Evolutionary conservation across 495 filamentous ascomycete species (phyloP).

Genomic region (Hypoxylon subgilvum): DNA sequence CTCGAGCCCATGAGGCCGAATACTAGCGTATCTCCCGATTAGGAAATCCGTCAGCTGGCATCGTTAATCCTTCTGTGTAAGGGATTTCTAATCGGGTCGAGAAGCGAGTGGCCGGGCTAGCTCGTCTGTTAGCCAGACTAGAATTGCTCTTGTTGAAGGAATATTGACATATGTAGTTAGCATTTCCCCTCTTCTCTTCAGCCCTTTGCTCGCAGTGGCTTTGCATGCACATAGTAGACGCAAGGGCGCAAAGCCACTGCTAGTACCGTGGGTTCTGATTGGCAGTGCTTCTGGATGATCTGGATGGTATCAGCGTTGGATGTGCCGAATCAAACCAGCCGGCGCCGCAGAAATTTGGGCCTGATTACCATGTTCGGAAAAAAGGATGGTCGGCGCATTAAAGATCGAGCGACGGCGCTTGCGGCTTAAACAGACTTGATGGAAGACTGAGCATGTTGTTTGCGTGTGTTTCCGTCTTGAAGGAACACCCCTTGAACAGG

Average conservation of each 20-base stretch:
- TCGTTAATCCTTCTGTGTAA: too few species aligned
- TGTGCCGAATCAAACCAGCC: slow-evolving; percentile 3
- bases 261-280: too few species aligned
- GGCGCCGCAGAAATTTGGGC: slow-evolving; percentile 21
- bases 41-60: slow-evolving; percentile 5
- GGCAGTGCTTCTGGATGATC: background rate
- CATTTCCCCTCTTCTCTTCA: background rate
- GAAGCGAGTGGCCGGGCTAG: background rate
- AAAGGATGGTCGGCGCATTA: slow-evolving; percentile 5
- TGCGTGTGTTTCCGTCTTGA: slow-evolving; percentile 9
- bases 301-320: slow-evolving; percentile 1
- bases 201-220: too few species aligned
- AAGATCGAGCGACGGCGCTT: slow-evolving; percentile 7
- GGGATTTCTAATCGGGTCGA: background rate
- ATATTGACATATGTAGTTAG: too few species aligned
- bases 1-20: slow-evolving; percentile 3
- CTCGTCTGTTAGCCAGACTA: background rate
- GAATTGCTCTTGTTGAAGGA: background rate
- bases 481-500: slow-evolving; percentile 14
- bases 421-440: slow-evolving; percentile 11
- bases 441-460: background rate
- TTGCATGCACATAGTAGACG: too few species aligned
- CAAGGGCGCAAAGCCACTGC: too few species aligned
- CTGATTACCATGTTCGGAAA: slow-evolving; percentile 16
- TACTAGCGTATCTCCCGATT: background rate